Evolutionary conservation across 306 rosid genomes (phyloP).

Genomic region (Arachis stenosperma): DNA sequence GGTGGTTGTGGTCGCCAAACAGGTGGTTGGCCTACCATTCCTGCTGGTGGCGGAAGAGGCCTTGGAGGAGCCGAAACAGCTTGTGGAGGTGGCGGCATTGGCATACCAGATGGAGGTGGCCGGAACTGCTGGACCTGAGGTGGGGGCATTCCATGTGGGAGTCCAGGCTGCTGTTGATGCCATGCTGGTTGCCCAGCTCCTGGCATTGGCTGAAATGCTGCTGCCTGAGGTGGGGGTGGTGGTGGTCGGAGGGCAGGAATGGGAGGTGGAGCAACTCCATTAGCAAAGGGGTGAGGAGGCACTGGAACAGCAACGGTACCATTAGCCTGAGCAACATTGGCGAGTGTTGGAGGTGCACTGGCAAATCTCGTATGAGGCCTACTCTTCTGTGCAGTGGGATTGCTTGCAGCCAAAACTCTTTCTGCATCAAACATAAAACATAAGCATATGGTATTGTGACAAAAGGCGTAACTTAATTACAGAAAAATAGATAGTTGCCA

Average conservation of each 20-base stretch:
- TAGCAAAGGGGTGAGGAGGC: slow-evolving; percentile 86
- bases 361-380: slow-evolving; percentile 96
- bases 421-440: slow-evolving; percentile 53
- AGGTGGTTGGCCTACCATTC: slow-evolving; percentile 76
- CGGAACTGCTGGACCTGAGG: slow-evolving; percentile 85
- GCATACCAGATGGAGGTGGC: slow-evolving; percentile 79
- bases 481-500: not conserved
- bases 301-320: slow-evolving; percentile 54
- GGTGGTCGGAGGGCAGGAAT: slow-evolving; percentile 75
- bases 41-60: slow-evolving; percentile 85
- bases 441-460: slow-evolving; percentile 25
- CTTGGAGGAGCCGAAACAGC: slow-evolving; percentile 60
- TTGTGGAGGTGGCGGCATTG: slow-evolving; percentile 81
- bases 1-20: slow-evolving; percentile 87
- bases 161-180: slow-evolving; percentile 87
- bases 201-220: slow-evolving; percentile 71
- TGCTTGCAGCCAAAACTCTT: slow-evolving; percentile 98
- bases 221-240: slow-evolving; percentile 82
- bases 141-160: slow-evolving; percentile 63
- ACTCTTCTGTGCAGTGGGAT: slow-evolving; percentile 79
- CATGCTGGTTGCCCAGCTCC: slow-evolving; percentile 66
- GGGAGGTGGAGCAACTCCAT: slow-evolving; percentile 67
- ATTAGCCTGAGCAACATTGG: slow-evolving; percentile 68
- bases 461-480: slow-evolving; percentile 2
- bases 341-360: slow-evolving; percentile 88